Conservation (phyloP, 169 alveolate species). For the Plasmodium chabaudi region DNA sequence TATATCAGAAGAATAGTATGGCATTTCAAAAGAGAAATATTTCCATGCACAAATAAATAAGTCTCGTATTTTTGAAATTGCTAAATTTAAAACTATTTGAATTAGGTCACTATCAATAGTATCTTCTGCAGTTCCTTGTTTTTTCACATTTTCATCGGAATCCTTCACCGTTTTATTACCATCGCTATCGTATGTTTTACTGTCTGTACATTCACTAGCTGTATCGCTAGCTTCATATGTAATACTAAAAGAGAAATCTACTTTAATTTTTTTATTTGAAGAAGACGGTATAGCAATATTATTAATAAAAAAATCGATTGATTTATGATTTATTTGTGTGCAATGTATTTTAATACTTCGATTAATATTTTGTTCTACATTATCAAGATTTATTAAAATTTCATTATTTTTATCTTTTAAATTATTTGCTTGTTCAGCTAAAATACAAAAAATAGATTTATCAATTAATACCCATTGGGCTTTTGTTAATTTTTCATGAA, state of each 20-base stretch:
- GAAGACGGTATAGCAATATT: conserved; percentile 28
- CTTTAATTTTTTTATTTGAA: conserved; percentile 5
- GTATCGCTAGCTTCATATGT: conserved; percentile 24
- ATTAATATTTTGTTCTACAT: neutral
- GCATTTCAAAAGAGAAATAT: conserved; percentile 64
- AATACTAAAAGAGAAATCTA: conserved; percentile 54
- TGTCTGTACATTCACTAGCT: neutral
- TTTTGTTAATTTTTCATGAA: conserved; percentile 39
- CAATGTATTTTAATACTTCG: conserved; percentile 60
- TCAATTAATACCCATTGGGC: conserved; percentile 76
- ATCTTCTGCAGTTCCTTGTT: neutral
- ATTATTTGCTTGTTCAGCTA: conserved; percentile 74
- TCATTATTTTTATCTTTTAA: conserved; percentile 73
- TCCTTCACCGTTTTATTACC: neutral
- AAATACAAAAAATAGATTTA: conserved; percentile 67
- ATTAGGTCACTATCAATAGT: conserved; percentile 43
- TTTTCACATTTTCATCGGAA: neutral
- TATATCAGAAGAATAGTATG: conserved; percentile 58
- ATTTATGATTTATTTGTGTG: conserved; percentile 64
- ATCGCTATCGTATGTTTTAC: neutral
- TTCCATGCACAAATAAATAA: conserved; percentile 75
- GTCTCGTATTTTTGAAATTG: conserved; percentile 66
- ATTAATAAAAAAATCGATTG: conserved; percentile 34
- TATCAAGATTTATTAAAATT: conserved; percentile 12
- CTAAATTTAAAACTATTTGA: conserved; percentile 33